Evolutionary conservation across 2,329 filamentous ascomycete genomes (phyloP).

Genomic region (Podosphaera fusca): DNA sequence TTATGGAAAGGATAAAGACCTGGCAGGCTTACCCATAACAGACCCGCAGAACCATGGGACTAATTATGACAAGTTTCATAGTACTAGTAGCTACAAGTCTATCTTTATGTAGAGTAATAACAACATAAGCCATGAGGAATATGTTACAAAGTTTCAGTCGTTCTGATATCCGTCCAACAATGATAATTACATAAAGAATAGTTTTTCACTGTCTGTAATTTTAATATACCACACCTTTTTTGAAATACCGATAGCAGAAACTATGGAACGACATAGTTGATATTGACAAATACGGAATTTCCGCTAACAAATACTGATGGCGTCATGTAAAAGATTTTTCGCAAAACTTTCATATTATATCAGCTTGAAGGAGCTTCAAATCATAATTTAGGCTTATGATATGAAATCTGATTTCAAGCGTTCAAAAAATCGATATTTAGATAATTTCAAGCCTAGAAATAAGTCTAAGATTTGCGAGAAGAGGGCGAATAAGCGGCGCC

Average conservation of each 20-base stretch:
- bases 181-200: not conserved
- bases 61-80: not conserved
- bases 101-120: not conserved
- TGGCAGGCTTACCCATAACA: too few species aligned
- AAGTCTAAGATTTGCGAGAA: conserved; percentile 12
- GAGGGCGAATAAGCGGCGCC: conserved; percentile 12
- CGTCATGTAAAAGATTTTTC: conserved; percentile 8
- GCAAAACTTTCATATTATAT: too few species aligned
- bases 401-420: conserved; percentile 4
- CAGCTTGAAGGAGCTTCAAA: not conserved
- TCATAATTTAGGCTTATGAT: conserved; percentile 1
- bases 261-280: conserved; percentile 9
- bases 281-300: conserved; percentile 14
- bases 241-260: not conserved
- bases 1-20: too few species aligned
- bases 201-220: not conserved
- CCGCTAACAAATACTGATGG: conserved; percentile 10
- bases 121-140: not conserved
- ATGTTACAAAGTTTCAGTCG: not conserved
- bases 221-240: not conserved
- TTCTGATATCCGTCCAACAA: not conserved
- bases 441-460: conserved; percentile 1
- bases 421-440: not conserved
- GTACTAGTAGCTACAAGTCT: not conserved
- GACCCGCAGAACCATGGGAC: not conserved